These are phyloP conservation scores for Anthracocystis walkeri DNA, from an alignment of 1,284 basidiomycete genomes.

Conservation along the genomic window DNA sequence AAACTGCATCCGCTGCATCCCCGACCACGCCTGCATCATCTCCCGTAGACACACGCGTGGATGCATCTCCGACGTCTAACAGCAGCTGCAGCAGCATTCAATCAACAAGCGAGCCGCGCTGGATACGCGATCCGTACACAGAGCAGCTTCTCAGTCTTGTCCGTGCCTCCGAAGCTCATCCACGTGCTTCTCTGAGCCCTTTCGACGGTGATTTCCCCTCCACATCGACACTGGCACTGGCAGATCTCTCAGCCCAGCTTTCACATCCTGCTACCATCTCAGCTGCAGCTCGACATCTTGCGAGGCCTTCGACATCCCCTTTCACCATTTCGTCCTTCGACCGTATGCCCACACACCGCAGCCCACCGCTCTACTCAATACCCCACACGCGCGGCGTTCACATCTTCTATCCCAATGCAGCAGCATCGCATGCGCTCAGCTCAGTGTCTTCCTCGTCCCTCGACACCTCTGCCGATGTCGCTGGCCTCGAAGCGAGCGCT, in stretches of 20 bases:
- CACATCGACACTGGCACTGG: slow-evolving; percentile 1
- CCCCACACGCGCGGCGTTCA: slow-evolving; percentile 27
- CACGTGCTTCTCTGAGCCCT: background rate
- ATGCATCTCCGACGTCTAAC: background rate
- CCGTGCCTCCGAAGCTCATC: background rate
- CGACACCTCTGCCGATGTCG: slow-evolving; percentile 3
- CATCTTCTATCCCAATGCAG: slow-evolving; percentile 31
- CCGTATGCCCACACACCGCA: slow-evolving; percentile 16
- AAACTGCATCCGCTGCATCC: slow-evolving; percentile 8
- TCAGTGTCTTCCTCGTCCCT: background rate
- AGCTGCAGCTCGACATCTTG: slow-evolving; percentile 25
- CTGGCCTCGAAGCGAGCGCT: slow-evolving; percentile 4
- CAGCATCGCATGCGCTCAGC: slow-evolving; percentile 27
- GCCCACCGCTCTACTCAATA: slow-evolving; percentile 7
- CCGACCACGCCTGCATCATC: background rate
- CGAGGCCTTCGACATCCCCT: slow-evolving; percentile 10
- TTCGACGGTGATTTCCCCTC: slow-evolving; percentile 9
- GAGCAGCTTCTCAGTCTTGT: background rate
- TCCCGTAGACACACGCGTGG: background rate
- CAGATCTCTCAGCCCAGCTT: background rate
- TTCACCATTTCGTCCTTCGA: slow-evolving; percentile 19
- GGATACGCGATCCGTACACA: slow-evolving; percentile 5
- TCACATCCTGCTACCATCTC: slow-evolving; percentile 14
- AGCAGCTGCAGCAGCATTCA: background rate
- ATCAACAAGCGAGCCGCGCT: slow-evolving; percentile 5